Conservation (phyloP, 768 basidiomycete genomes). For the Mycena indigotica region DNA sequence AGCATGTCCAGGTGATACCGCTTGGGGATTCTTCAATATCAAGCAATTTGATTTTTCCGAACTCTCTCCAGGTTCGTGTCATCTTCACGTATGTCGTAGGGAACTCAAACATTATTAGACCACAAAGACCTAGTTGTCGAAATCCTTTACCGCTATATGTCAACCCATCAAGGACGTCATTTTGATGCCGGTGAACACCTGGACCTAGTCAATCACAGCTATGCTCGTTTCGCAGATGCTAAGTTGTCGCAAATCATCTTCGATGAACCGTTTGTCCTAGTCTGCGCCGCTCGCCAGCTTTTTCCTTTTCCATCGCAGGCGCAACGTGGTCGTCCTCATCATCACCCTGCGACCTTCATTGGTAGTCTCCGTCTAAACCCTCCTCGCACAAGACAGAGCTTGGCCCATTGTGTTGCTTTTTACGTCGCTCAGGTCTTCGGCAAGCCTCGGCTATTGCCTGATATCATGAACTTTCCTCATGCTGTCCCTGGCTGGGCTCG, state of each 20-base stretch:
- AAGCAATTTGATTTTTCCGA: neutral
- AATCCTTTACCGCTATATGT: neutral
- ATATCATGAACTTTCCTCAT: conserved; percentile 4
- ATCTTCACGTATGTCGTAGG: neutral
- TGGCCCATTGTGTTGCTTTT: neutral
- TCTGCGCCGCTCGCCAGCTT: neutral
- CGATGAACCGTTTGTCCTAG: neutral
- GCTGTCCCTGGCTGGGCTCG: conserved; percentile 1
- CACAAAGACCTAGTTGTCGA: neutral
- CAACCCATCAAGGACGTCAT: neutral
- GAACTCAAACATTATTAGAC: neutral
- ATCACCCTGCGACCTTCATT: neutral
- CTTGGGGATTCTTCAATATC: neutral
- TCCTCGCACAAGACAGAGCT: neutral
- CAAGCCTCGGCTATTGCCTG: neutral
- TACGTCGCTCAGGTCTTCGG: neutral
- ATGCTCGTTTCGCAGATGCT: neutral
- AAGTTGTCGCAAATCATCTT: neutral
- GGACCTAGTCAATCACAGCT: neutral
- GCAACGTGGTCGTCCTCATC: neutral
- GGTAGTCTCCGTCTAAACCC: neutral
- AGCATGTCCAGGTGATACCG: neutral
- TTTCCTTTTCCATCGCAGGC: neutral
- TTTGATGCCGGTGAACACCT: neutral
- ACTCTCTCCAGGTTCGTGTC: neutral